A percentile compares a stretch with the other conserved stretches of the same genome.
Evolutionary conservation across 2,329 filamentous ascomycete species (phyloP).

Genomic region (Curvularia hawaiiensis): DNA sequence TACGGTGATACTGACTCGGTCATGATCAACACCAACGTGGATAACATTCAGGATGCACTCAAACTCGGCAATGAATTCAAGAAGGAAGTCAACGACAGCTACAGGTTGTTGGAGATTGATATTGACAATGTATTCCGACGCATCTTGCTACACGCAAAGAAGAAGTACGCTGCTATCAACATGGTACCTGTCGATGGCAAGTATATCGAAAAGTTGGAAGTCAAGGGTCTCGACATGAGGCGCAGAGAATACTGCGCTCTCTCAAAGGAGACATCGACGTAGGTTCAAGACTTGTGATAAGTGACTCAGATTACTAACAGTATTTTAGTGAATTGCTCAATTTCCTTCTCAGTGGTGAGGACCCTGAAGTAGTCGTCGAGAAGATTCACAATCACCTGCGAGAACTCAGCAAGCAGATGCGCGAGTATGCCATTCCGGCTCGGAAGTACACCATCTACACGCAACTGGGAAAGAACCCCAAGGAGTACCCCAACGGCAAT

Average conservation of each 20-base stretch:
- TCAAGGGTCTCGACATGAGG: slow-evolving; percentile 98
- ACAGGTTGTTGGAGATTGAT: slow-evolving; percentile 92
- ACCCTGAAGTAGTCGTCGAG: slow-evolving; percentile 83
- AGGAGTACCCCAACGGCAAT: slow-evolving; percentile 91
- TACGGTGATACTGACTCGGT: slow-evolving; percentile 99
- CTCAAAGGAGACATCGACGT: slow-evolving; percentile 89
- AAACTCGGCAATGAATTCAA: slow-evolving; percentile 96
- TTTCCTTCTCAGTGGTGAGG: slow-evolving; percentile 91
- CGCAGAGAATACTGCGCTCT: slow-evolving; percentile 94
- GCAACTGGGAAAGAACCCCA: slow-evolving; percentile 91
- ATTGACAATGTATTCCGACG: slow-evolving; percentile 97
- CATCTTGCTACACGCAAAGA: slow-evolving; percentile 93
- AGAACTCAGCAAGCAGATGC: slow-evolving; percentile 85
- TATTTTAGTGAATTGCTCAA: slow-evolving; percentile 73
- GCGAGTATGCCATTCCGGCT: slow-evolving; percentile 72
- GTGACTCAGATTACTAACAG: slow-evolving; percentile 12
- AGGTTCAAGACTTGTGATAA: slow-evolving; percentile 28
- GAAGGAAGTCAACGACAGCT: slow-evolving; percentile 89
- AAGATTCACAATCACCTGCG: slow-evolving; percentile 94
- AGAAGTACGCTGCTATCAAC: slow-evolving; percentile 98
- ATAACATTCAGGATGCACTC: slow-evolving; percentile 87
- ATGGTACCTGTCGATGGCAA: slow-evolving; percentile 88
- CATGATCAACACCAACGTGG: slow-evolving; percentile 99
- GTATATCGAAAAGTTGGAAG: slow-evolving; percentile 91
- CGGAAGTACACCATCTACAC: slow-evolving; percentile 98